phyloP scores from a whole-genome alignment of 2,329 filamentous ascomycete species.

The Ophiosphaerella narmari region DNA sequence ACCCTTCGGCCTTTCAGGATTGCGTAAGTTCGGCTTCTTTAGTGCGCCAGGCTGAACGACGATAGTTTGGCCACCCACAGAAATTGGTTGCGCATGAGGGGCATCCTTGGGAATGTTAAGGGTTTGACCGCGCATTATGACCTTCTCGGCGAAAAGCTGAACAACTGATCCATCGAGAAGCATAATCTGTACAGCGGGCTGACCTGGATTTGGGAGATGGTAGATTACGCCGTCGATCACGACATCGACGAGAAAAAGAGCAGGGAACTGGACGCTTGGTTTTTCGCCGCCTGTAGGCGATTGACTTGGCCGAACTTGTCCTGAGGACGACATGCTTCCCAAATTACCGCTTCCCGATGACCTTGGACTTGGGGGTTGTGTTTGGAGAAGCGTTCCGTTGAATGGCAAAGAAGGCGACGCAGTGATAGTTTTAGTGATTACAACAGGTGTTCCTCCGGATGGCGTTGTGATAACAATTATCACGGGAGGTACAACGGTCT shows the following conservation, averaged over 20 bases:
- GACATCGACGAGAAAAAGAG: constrained; percentile 8
- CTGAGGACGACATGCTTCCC: background rate
- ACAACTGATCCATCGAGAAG: constrained; percentile 10
- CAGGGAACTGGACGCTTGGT: constrained; percentile 1
- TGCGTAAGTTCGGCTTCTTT: constrained; percentile 5
- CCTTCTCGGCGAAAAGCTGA: constrained; percentile 7
- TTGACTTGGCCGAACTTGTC: background rate
- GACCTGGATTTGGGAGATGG: constrained; percentile 12
- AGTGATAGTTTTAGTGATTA: background rate
- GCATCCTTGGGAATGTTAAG: constrained; percentile 2
- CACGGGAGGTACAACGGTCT: no score
- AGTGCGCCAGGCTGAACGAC: constrained; percentile 9
- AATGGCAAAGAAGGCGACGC: no score
- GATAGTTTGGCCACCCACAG: constrained; percentile 8
- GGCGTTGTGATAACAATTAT: no score
- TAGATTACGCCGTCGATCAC: constrained; percentile 14
- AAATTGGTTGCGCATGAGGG: constrained; percentile 1
- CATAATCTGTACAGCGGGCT: constrained; percentile 13
- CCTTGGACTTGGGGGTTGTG: no score
- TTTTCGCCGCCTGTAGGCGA: background rate
- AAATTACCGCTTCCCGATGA: background rate
- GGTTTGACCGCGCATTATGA: constrained; percentile 11
- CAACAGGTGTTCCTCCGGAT: background rate
- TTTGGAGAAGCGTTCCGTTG: no score
- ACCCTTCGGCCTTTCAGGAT: background rate